Evolutionary conservation across 1,284 basidiomycete genomes (phyloP).

Genomic region (Tylopilus sp.): DNA sequence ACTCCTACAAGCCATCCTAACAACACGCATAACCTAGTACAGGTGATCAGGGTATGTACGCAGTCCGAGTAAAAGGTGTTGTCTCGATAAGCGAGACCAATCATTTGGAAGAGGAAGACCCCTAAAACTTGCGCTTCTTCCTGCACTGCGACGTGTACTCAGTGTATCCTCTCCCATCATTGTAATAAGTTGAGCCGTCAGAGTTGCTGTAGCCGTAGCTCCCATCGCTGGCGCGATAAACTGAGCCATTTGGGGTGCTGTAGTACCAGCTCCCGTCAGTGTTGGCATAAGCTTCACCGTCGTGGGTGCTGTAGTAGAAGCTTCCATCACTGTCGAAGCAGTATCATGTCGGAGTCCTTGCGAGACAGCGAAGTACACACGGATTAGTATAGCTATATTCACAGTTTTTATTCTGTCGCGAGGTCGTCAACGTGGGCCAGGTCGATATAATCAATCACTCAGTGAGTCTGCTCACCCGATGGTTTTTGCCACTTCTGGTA

Average conservation of each 20-base stretch:
- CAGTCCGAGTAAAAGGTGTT: background rate
- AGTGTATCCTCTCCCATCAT: conserved; percentile 45
- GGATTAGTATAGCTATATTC: conserved; percentile 60
- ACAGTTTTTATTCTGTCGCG: conserved; percentile 51
- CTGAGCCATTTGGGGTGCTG: no score
- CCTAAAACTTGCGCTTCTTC: conserved; percentile 31
- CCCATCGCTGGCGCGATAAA: no score
- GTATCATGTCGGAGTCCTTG: background rate
- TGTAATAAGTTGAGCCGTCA: conserved; percentile 58
- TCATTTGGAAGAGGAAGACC: conserved; percentile 21
- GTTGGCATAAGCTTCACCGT: no score
- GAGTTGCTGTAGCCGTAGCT: no score
- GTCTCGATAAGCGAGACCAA: background rate
- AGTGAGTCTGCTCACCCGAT: conserved; percentile 35
- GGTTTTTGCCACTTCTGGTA: conserved; percentile 50
- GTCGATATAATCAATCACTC: background rate
- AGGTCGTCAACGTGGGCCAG: background rate
- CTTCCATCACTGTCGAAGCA: conserved; percentile 42
- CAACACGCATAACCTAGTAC: background rate
- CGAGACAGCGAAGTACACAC: conserved; percentile 27
- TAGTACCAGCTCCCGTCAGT: no score
- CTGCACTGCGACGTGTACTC: conserved; percentile 53
- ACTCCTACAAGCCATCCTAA: background rate
- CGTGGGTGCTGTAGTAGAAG: conserved; percentile 63
- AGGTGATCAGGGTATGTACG: background rate